Base-by-base conservation (phyloP, 1,284 basidiomycete species). In the Mycena citricolor region DNA sequence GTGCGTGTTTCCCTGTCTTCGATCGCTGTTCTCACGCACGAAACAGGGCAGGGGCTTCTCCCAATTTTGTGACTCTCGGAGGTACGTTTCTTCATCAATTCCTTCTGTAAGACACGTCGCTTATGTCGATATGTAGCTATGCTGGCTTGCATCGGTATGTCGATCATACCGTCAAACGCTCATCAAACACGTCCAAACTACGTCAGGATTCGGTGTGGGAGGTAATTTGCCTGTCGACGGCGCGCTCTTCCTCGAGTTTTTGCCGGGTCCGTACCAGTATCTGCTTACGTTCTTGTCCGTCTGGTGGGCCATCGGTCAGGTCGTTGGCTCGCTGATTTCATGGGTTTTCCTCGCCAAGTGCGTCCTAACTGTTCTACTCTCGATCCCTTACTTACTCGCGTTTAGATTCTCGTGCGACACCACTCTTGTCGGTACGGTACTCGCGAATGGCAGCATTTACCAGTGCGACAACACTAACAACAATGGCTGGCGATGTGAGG, bases 141-240 rank as follows among this genome's bases (percentile, higher is more conserved):
- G 45, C 43, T 52, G 7, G 50, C 50, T 13, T 45, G 37, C 39
- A 52, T 52, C 26, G 50, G 50, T 51, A 32, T 28, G 39, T 42
- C 12, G 21, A 13, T 19, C 31, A n/a, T n/a, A n/a, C n/a, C n/a
- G n/a, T n/a, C n/a, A n/a, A n/a, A n/a, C n/a, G 2, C 16, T 17
- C 8, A 29, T 8, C 19, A n/a, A 4, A 8, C 22, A 12, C 6
- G 3, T 26, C 29, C 32, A 26, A 39, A 31, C 11, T 4, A 6
- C 5, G 11, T 26, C 19, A 51, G 44, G 49, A 25, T 52, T 84
- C 4, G 82, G 83, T 2, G 86, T 81, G 1, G 88, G 77, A 16
- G 71, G 69, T 13, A 86, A 86, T 56, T 61, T 85, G 31, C 82
- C 88, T 0, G 86, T 91, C 5, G 88, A 91, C 58, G 84, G 85